Evolutionary conservation across 177 flowering plant species (phyloP).

Genomic region (Vitis hybrid): DNA sequence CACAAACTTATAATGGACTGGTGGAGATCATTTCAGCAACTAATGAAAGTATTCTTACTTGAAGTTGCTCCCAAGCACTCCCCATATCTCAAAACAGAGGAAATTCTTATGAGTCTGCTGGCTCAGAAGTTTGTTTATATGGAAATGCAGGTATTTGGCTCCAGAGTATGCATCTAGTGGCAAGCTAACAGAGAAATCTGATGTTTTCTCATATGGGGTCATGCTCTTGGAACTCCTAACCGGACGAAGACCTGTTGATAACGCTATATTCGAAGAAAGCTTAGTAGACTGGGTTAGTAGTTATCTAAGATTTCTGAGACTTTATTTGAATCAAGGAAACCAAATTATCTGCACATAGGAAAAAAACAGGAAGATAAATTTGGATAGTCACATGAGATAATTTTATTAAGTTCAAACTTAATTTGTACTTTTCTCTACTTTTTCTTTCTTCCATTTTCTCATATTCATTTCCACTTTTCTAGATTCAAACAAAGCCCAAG

Average conservation of each 20-base stretch:
- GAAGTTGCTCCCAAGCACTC: not conserved
- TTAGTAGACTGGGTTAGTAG: conserved; percentile 79
- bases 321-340: too few species aligned
- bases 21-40: too few species aligned
- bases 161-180: conserved; percentile 90
- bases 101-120: not conserved
- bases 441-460: too few species aligned
- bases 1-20: too few species aligned
- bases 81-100: not conserved
- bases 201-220: conserved; percentile 83
- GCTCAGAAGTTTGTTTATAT: not conserved
- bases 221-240: conserved; percentile 81
- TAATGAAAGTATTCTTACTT: not conserved
- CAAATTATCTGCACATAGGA: too few species aligned
- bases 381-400: too few species aligned
- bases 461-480: too few species aligned
- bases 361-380: too few species aligned
- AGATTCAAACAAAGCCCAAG: too few species aligned
- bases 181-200: conserved; percentile 77
- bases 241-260: conserved; percentile 64
- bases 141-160: conserved; percentile 65
- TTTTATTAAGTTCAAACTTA: too few species aligned
- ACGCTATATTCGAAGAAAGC: conserved; percentile 57
- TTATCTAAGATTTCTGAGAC: not conserved
- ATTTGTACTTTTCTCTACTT: too few species aligned